Percentiles rank a stretch among this genome's conserved stretches.
These are phyloP conservation scores for Suillus cothurnatus DNA, from an alignment of 768 basidiomycete species.

Conservation along the genomic window DNA sequence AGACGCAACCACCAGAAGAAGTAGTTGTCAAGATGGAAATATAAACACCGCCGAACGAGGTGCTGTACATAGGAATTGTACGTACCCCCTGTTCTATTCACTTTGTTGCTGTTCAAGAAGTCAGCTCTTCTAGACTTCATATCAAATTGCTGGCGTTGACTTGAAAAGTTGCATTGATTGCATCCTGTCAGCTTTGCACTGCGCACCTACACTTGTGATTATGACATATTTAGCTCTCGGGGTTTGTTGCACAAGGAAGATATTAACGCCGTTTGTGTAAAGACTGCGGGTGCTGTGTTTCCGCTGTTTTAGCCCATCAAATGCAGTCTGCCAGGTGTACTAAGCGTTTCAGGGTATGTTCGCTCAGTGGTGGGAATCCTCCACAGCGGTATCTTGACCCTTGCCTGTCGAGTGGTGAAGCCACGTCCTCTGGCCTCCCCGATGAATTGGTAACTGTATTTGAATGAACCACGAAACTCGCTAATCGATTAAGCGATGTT, in stretches of 20 bases:
- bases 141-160: background rate
- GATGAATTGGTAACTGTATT: background rate
- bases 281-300: background rate
- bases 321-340: background rate
- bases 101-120: background rate
- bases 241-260: background rate
- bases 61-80: background rate
- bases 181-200: no score
- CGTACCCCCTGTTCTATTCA: background rate
- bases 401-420: background rate
- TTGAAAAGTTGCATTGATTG: background rate
- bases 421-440: background rate
- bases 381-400: background rate
- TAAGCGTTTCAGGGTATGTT: background rate
- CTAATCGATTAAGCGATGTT: background rate
- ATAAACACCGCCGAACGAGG: background rate
- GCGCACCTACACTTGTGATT: background rate
- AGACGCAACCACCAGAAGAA: conserved; percentile 23
- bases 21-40: conserved; percentile 48
- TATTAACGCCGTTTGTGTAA: background rate
- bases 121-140: background rate
- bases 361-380: background rate
- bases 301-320: background rate
- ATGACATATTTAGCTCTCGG: background rate
- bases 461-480: background rate